These are phyloP conservation scores for Yamadazyma pseudoaaseri DNA, from an alignment of 1,139 yeast genomes.

Conservation along the genomic window DNA sequence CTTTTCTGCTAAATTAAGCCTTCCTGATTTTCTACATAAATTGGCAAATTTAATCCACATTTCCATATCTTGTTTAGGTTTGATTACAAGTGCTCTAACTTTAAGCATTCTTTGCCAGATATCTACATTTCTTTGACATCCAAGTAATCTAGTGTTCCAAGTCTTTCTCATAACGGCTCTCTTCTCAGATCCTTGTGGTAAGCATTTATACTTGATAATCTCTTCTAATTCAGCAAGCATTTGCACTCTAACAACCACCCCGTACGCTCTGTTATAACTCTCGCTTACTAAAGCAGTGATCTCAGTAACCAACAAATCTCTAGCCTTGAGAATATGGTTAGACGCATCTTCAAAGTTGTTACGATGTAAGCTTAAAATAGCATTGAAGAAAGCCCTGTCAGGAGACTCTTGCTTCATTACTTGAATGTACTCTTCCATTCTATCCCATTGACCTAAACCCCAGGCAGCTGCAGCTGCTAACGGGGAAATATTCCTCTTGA, in stretches of 20 bases:
- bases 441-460: constrained; percentile 98
- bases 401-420: constrained; percentile 93
- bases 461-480: constrained; percentile 98
- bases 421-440: constrained; percentile 86
- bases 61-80: constrained; percentile 95
- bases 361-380: constrained; percentile 81
- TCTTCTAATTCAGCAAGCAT: constrained; percentile 97
- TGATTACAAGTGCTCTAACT: constrained; percentile 88
- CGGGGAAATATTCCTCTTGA: constrained; percentile 87
- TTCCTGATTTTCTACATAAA: constrained; percentile 88
- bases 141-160: constrained; percentile 89
- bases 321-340: constrained; percentile 74
- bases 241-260: constrained; percentile 94
- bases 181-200: constrained; percentile 80
- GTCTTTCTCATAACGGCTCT: constrained; percentile 80
- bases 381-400: constrained; percentile 91
- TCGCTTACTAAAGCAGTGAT: constrained; percentile 93
- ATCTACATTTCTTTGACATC: constrained; percentile 96
- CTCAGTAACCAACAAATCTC: constrained; percentile 89
- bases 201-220: constrained; percentile 80
- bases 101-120: constrained; percentile 97
- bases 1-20: constrained; percentile 90
- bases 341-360: constrained; percentile 84
- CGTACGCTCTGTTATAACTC: constrained; percentile 94
- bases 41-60: constrained; percentile 99